Conservation (phyloP, 768 basidiomycete genomes). For the Artomyces pyxidatus region DNA sequence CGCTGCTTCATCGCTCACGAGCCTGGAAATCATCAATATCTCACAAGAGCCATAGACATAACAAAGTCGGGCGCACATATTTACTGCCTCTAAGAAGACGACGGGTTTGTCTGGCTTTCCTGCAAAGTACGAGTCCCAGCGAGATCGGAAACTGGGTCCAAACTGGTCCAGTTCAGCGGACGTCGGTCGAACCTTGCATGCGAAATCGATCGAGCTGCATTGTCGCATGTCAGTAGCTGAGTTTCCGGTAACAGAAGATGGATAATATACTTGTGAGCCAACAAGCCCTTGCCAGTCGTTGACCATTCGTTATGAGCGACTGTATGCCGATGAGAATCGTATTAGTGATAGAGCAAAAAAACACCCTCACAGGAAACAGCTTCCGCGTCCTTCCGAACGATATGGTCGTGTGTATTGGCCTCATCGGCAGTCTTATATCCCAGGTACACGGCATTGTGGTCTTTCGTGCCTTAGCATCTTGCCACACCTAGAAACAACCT, state of each 20-base stretch:
- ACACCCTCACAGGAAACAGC: slow-evolving; percentile 18
- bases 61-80: slow-evolving; percentile 32
- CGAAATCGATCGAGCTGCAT: slow-evolving; percentile 39
- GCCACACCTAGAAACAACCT: no score
- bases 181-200: slow-evolving; percentile 47
- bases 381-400: slow-evolving; percentile 10
- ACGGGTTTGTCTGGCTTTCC: slow-evolving; percentile 48
- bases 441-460: slow-evolving; percentile 17
- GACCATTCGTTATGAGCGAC: slow-evolving; percentile 29
- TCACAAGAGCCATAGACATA: no score
- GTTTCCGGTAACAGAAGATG: no score
- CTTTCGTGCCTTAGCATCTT: slow-evolving; percentile 5
- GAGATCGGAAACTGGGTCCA: slow-evolving; percentile 34
- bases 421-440: slow-evolving; percentile 11
- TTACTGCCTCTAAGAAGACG: slow-evolving; percentile 31
- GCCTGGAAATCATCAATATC: slow-evolving; percentile 4
- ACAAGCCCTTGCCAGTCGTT: slow-evolving; percentile 34
- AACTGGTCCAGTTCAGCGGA: slow-evolving; percentile 40
- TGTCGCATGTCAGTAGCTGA: slow-evolving; percentile 16
- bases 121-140: slow-evolving; percentile 45
- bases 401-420: slow-evolving; percentile 16
- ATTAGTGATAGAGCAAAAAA: background rate
- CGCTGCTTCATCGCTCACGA: background rate
- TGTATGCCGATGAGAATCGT: slow-evolving; percentile 3
- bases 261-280: slow-evolving; percentile 44